These are phyloP conservation scores for Wallacemonas sp. DNA, from an alignment of 208 protist species.

Conservation along the genomic window DNA sequence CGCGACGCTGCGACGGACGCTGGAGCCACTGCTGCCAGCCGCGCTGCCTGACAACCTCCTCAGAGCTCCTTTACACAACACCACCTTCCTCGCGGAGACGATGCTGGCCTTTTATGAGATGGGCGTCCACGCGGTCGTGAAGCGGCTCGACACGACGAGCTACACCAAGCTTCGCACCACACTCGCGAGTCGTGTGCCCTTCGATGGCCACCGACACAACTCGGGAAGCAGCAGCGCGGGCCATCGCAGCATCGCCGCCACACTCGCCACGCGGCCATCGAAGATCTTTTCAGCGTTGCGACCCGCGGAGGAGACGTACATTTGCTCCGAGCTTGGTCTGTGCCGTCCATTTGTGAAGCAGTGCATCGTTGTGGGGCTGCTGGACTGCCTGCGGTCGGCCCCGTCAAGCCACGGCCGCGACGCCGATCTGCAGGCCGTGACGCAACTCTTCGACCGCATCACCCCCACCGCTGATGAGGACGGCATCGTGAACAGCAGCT, in stretches of 20 bases:
- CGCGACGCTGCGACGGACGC: slow-evolving; percentile 17
- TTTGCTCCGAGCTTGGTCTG: slow-evolving; percentile 72
- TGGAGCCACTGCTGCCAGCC: slow-evolving; percentile 20
- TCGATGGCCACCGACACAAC: not conserved
- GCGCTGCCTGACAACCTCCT: no score
- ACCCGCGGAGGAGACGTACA: slow-evolving; percentile 57
- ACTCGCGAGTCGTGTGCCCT: slow-evolving; percentile 34
- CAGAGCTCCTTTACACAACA: slow-evolving; percentile 6
- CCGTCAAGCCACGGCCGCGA: not conserved
- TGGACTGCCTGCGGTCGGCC: slow-evolving; percentile 17
- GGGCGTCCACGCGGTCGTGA: slow-evolving; percentile 36
- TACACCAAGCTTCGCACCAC: slow-evolving; percentile 51
- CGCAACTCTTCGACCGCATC: not conserved
- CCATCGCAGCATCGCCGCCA: slow-evolving; percentile 31
- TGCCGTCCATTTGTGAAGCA: slow-evolving; percentile 57
- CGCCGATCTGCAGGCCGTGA: slow-evolving; percentile 1
- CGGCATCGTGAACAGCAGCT: not conserved
- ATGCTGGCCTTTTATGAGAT: slow-evolving; percentile 46
- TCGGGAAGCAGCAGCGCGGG: slow-evolving; percentile 17
- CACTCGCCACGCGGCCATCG: slow-evolving; percentile 42
- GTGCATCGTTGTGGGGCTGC: slow-evolving; percentile 44
- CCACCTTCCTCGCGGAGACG: slow-evolving; percentile 38
- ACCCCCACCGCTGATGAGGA: not conserved
- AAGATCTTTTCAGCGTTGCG: slow-evolving; percentile 44
- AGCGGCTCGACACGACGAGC: slow-evolving; percentile 28